Conservation (phyloP, 2,329 filamentous ascomycete genomes). For the Pseudogymnoascus sp. region DNA sequence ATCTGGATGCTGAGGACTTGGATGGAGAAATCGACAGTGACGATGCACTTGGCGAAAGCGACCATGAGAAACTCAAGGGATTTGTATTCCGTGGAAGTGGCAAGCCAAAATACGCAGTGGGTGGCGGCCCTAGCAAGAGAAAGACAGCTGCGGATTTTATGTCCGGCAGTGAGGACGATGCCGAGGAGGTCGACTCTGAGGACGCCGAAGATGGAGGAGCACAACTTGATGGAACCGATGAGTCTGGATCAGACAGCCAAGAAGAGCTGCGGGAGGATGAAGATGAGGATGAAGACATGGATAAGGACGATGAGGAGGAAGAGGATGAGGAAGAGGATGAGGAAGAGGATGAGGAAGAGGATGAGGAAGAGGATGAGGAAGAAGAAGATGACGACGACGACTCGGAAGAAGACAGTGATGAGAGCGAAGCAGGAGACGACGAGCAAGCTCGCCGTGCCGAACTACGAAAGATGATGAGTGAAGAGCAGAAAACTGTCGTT, state of each 20-base stretch:
- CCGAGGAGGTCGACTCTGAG: conserved; percentile 20
- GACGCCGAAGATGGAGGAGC: conserved; percentile 26
- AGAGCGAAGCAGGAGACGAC: conserved; percentile 25
- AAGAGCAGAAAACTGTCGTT: conserved; percentile 59
- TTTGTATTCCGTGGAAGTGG: conserved; percentile 59
- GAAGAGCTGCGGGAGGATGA: conserved; percentile 25
- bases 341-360: conserved; percentile 26
- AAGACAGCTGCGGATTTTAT: conserved; percentile 52
- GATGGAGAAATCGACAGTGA: conserved; percentile 57
- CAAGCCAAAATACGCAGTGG: conserved; percentile 36
- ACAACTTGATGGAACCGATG: conserved; percentile 22
- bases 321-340: conserved; percentile 24
- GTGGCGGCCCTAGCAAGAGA: conserved; percentile 32
- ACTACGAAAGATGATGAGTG: conserved; percentile 58
- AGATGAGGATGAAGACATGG: conserved; percentile 28
- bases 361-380: conserved; percentile 28
- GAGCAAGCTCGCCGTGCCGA: conserved; percentile 42
- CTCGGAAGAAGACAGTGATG: conserved; percentile 22
- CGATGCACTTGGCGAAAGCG: conserved; percentile 71
- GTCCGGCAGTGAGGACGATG: conserved; percentile 33
- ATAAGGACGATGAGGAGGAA: conserved; percentile 24
- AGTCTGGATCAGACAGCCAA: conserved; percentile 30
- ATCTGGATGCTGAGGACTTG: conserved; percentile 48
- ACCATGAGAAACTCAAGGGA: conserved; percentile 71
- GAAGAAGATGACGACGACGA: conserved; percentile 25